phyloP scores from a whole-genome alignment of 1,139 yeast species.

The Spencermartinsiella ligniputridi region DNA sequence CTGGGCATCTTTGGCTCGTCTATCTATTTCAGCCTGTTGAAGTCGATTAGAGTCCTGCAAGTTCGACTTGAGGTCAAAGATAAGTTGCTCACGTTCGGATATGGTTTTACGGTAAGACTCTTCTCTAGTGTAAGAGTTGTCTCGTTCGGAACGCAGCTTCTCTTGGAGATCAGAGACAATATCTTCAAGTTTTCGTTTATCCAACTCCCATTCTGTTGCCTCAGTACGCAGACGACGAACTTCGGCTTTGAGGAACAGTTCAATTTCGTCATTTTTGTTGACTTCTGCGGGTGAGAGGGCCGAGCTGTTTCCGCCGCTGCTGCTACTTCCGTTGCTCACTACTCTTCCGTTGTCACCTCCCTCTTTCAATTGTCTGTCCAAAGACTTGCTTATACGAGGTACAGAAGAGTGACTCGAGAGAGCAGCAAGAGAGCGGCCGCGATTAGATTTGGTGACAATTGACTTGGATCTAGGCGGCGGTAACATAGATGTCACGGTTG shows the following conservation, averaged over 20 bases:
- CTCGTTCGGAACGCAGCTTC: constrained; percentile 17
- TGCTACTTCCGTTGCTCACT: not conserved
- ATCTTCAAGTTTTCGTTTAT: constrained; percentile 34
- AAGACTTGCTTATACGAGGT: not conserved
- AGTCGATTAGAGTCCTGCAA: not conserved
- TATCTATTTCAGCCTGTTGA: constrained; percentile 7
- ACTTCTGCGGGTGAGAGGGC: not conserved
- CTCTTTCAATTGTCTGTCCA: not conserved
- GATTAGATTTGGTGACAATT: not conserved
- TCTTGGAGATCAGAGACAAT: constrained; percentile 32
- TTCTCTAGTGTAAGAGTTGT: not conserved
- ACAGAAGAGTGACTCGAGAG: not conserved
- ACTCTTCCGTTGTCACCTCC: not conserved
- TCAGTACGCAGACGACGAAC: constrained; percentile 18
- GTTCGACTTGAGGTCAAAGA: not conserved
- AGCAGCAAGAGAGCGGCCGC: not conserved
- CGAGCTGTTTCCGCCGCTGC: not conserved
- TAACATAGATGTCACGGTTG: not conserved
- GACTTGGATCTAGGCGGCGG: not conserved
- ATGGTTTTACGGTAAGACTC: not conserved
- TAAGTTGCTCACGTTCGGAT: not conserved
- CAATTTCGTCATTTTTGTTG: not conserved
- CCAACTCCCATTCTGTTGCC: constrained; percentile 36
- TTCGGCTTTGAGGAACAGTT: constrained; percentile 9
- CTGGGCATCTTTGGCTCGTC: not conserved